These are phyloP conservation scores for Paraphoma sp. DNA, from an alignment of 2,329 filamentous ascomycete species.

Conservation along the genomic window DNA sequence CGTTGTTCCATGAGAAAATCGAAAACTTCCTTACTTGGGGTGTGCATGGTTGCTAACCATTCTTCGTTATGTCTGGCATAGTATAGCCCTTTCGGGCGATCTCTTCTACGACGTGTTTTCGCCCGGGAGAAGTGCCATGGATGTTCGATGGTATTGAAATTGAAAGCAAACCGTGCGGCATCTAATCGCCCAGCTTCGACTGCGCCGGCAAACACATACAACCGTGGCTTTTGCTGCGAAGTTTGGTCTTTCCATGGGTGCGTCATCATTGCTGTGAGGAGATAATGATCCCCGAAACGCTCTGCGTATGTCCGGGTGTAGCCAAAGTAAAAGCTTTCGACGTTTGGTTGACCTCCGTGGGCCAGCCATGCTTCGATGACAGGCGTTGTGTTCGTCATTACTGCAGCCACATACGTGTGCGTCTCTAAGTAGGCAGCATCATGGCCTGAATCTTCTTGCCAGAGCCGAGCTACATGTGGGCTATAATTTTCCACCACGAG, in stretches of 20 bases:
- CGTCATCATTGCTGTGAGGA: not conserved
- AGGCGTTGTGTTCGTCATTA: too few species aligned
- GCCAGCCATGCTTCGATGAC: too few species aligned
- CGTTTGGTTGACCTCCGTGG: too few species aligned
- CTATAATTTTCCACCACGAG: too few species aligned
- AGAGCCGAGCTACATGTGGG: too few species aligned
- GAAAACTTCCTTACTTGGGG: conserved; percentile 4
- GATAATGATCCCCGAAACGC: too few species aligned
- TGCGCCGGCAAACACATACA: not conserved
- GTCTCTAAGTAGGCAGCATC: too few species aligned
- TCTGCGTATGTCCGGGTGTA: too few species aligned
- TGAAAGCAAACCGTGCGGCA: not conserved
- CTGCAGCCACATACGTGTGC: too few species aligned
- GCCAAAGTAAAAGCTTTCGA: too few species aligned
- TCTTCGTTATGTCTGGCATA: not conserved
- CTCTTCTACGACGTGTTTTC: not conserved
- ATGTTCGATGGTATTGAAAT: not conserved
- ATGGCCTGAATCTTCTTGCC: too few species aligned
- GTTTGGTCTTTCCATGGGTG: not conserved
- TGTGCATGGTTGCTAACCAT: not conserved
- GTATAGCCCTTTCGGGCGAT: not conserved
- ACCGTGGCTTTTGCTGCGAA: not conserved
- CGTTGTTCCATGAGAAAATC: conserved; percentile 3
- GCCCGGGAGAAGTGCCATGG: not conserved
- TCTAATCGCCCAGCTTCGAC: not conserved